Evolutionary conservation across 1,139 yeast genomes (phyloP).

Genomic region (Hyphopichia pseudoburtonii): DNA sequence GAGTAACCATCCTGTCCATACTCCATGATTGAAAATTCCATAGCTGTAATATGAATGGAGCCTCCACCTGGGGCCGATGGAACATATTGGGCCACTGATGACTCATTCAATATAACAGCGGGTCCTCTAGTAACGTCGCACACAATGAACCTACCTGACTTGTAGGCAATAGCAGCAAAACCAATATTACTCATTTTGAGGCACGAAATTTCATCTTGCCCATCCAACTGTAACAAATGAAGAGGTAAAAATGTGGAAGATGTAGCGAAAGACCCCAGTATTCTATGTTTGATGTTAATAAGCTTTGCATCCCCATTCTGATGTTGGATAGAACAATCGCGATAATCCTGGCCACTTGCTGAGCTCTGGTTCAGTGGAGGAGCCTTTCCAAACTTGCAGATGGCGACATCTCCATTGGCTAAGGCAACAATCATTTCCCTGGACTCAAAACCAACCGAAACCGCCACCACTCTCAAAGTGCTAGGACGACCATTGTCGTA

Average conservation of each 20-base stretch:
- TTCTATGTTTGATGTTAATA: constrained; percentile 29
- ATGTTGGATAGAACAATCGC: constrained; percentile 33
- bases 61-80: constrained; percentile 30
- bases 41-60: constrained; percentile 49
- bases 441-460: constrained; percentile 74
- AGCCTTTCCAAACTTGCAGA: constrained; percentile 67
- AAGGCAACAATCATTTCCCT: constrained; percentile 77
- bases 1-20: constrained; percentile 68
- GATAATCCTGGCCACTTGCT: constrained; percentile 24
- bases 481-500: constrained; percentile 26
- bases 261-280: constrained; percentile 32
- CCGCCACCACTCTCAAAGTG: constrained; percentile 49
- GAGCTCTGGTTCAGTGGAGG: constrained; percentile 8
- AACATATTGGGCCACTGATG: constrained; percentile 40
- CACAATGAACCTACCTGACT: constrained; percentile 70
- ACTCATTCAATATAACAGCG: constrained; percentile 61
- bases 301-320: constrained; percentile 36
- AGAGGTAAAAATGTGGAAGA: constrained; percentile 62
- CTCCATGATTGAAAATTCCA: constrained; percentile 75
- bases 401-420: constrained; percentile 69
- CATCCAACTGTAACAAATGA: constrained; percentile 39
- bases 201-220: constrained; percentile 52
- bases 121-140: constrained; percentile 83
- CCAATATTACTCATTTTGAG: constrained; percentile 74
- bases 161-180: constrained; percentile 80